Conservation (phyloP, 306 rosid genomes). For the Styphnolobium japonicum region DNA sequence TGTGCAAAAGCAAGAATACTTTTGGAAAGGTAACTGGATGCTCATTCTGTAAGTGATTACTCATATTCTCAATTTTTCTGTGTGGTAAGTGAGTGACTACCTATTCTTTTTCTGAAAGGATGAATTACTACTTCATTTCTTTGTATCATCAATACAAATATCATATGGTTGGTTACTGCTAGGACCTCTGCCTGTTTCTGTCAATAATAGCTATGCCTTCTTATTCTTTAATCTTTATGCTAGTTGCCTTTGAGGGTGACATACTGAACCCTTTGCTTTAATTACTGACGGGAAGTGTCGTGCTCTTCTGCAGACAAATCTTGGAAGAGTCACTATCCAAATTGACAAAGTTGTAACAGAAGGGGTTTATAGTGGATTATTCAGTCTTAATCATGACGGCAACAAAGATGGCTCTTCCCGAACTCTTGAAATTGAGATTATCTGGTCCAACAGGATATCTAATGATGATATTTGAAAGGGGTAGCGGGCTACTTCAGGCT, state of each 20-base stretch:
- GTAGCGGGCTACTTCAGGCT: neutral
- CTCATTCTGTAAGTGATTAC: neutral
- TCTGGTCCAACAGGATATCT: constrained; percentile 87
- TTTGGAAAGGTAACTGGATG: constrained; percentile 84
- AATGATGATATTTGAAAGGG: constrained; percentile 54
- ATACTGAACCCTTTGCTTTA: constrained; percentile 10
- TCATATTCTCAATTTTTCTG: neutral
- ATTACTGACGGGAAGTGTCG: constrained; percentile 24
- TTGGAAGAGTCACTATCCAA: constrained; percentile 96
- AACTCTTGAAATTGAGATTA: constrained; percentile 84
- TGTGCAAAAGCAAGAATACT: constrained; percentile 98
- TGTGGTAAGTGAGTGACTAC: neutral
- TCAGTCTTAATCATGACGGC: constrained; percentile 87
- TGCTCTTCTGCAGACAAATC: constrained; percentile 60
- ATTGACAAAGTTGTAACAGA: constrained; percentile 92
- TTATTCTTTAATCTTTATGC: neutral
- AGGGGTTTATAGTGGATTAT: constrained; percentile 91
- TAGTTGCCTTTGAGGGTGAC: neutral
- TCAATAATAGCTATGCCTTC: neutral
- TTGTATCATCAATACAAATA: too few relatives aligned
- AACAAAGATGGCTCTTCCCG: constrained; percentile 95
- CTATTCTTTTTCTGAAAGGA: constrained; percentile 15
- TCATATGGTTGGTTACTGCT: neutral
- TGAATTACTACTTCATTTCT: constrained; percentile 8
- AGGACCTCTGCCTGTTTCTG: neutral